Percentiles rank a stretch among this genome's conserved stretches.
Conservation (phyloP, 805 yeast genomes). For the Metahyphopichia silvanorum region DNA sequence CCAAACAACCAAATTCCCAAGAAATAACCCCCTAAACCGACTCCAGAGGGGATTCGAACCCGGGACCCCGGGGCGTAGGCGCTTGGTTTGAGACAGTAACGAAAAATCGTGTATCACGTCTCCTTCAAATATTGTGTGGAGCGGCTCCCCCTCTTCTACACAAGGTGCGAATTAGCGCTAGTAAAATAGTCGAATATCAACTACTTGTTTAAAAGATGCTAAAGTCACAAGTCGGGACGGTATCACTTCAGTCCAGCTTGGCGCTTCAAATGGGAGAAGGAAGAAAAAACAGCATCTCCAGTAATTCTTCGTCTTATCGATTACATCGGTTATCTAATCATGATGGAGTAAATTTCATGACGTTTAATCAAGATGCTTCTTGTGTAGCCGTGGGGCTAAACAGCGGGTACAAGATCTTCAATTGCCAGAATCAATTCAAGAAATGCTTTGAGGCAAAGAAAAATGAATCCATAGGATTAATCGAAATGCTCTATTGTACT, state of each 20-base stretch:
- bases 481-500: constrained; percentile 90
- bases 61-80: too few species aligned
- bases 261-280: constrained; percentile 9
- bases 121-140: too few species aligned
- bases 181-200: too few species aligned
- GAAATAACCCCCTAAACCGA: too few species aligned
- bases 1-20: too few species aligned
- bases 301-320: constrained; percentile 3
- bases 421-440: constrained; percentile 54
- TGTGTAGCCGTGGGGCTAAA: constrained; percentile 76
- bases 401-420: constrained; percentile 67
- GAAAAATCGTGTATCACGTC: too few species aligned
- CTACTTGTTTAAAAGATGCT: too few species aligned
- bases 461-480: constrained; percentile 59
- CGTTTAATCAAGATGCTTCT: constrained; percentile 84
- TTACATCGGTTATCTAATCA: constrained; percentile 3
- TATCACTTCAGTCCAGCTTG: constrained; percentile 3
- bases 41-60: too few species aligned
- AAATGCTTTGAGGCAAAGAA: constrained; percentile 30
- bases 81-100: too few species aligned
- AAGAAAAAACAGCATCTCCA: constrained; percentile 10
- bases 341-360: constrained; percentile 32
- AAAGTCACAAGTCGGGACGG: constrained; percentile 6
- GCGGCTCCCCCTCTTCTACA: too few species aligned
- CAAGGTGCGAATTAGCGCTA: too few species aligned